Evolutionary conservation across 768 basidiomycete genomes (phyloP), one percentile per base, ranked within the genome.

Genomic region (Podaxis sp.): DNA sequence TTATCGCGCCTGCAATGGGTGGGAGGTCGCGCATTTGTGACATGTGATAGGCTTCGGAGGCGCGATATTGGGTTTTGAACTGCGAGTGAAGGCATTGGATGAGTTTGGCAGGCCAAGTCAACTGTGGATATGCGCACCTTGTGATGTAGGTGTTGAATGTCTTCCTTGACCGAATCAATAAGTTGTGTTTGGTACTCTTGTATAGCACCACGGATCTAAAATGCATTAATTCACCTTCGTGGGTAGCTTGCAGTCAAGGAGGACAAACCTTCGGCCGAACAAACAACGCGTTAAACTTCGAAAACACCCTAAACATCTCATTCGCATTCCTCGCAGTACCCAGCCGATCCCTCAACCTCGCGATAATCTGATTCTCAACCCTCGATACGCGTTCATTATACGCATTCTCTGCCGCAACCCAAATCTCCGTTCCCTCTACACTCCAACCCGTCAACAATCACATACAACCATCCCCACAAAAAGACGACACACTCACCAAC

Each of bases 241-340:
- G 40, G 12, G 15, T 20, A 11, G n/a, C 0, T 22, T 12, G 40
- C 17, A 15, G 48, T 15, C 33, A n/a, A 11, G 8, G 41, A 24
- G 20, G 15, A 33, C 57, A 26, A 10, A 67, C 67, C 65, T 68
- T 66, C 12, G 65, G 65, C 15, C 67, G 56, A 17, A 68, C 65
- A 24, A 68, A 66, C 26, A 99, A 76, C 0, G 95, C 93, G 72
- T 99, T 99, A 81, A 98, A 99, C 76, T 96, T 96, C 17, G 94
- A 96, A 76, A 99, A 99, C 50, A 99, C 96, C 56, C 96, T 84
- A 78, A 99, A 99, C 97, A 99, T 99, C 77, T 99, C 97, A 73
- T 97, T 96, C 15, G 97, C 96, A 73, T 98, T 99, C 36, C 95
- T 80, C 24, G 97, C 97, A 15, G 95, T 96, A 13, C 95, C 97